Conservation (phyloP, 202 grass and related monocot species). For the Digitaria exilis region DNA sequence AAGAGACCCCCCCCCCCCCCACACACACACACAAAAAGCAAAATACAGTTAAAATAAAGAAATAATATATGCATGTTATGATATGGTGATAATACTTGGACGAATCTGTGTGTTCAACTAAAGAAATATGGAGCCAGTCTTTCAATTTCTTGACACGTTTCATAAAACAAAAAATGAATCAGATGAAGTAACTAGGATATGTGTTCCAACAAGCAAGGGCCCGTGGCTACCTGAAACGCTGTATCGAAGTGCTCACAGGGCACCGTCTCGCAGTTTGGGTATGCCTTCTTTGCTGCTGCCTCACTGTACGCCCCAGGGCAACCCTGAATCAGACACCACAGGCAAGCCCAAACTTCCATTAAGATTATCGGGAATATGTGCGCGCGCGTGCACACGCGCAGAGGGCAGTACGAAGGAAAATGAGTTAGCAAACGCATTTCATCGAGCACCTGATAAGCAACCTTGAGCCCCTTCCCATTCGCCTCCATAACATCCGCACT, state of each 20-base stretch:
- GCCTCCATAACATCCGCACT: slow-evolving; percentile 51
- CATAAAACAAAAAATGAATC: not conserved
- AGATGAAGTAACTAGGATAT: not conserved
- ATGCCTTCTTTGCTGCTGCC: slow-evolving; percentile 80
- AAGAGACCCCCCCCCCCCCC: too few relatives aligned
- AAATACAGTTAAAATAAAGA: not conserved
- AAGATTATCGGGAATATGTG: not conserved
- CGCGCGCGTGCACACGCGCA: not conserved
- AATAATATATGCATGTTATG: not conserved
- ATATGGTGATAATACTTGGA: too few relatives aligned
- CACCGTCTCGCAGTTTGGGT: slow-evolving; percentile 83
- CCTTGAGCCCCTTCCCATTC: slow-evolving; percentile 54
- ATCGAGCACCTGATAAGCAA: slow-evolving; percentile 86
- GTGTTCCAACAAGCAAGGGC: not conserved
- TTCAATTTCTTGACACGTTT: not conserved
- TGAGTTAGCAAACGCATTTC: not conserved
- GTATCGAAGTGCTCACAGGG: slow-evolving; percentile 90
- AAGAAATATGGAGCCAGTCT: not conserved
- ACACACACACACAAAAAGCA: too few relatives aligned
- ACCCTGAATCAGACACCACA: slow-evolving; percentile 51
- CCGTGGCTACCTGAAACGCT: slow-evolving; percentile 67
- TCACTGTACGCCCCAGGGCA: slow-evolving; percentile 82
- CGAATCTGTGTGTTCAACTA: not conserved
- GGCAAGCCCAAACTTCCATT: not conserved
- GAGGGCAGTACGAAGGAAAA: not conserved